A percentile compares a stretch with the other conserved stretches of the same genome.
phyloP scores from a whole-genome alignment of 2,329 filamentous ascomycete genomes.

The Macrophomina pseudophaseolina region DNA sequence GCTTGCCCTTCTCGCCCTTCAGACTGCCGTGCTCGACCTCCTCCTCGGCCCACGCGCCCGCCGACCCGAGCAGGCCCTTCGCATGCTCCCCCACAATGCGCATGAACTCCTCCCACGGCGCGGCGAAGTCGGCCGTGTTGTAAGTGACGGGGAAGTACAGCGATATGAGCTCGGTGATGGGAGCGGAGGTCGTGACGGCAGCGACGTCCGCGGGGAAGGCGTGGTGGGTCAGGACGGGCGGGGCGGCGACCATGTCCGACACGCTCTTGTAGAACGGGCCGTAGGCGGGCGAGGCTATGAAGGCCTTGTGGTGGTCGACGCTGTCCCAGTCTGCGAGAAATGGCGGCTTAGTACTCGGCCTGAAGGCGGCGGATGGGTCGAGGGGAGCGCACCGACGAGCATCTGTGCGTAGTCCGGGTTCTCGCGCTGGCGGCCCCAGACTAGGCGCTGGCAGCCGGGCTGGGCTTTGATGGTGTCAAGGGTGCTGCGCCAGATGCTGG shows the following conservation, averaged over 20 bases:
- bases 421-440: constrained; percentile 49
- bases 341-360: background rate
- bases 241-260: constrained; percentile 35
- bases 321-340: constrained; percentile 50
- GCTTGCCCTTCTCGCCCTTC: constrained; percentile 41
- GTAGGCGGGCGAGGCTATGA: constrained; percentile 47
- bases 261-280: constrained; percentile 43
- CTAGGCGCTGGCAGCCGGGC: constrained; percentile 43
- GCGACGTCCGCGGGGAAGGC: constrained; percentile 38
- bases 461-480: constrained; percentile 43
- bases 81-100: constrained; percentile 40
- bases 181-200: constrained; percentile 43
- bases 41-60: constrained; percentile 44
- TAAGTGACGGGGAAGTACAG: constrained; percentile 49
- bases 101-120: constrained; percentile 47
- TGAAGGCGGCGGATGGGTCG: background rate
- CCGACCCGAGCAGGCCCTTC: constrained; percentile 34
- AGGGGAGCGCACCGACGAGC: constrained; percentile 45
- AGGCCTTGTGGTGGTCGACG: constrained; percentile 46
- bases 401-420: constrained; percentile 43
- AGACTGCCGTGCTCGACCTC: constrained; percentile 28
- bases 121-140: constrained; percentile 37
- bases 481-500: constrained; percentile 37
- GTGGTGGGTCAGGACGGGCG: constrained; percentile 42
- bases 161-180: constrained; percentile 56